These are phyloP conservation scores for Rhypophila decipiens DNA, from an alignment of 495 filamentous ascomycete species.

Conservation along the genomic window DNA sequence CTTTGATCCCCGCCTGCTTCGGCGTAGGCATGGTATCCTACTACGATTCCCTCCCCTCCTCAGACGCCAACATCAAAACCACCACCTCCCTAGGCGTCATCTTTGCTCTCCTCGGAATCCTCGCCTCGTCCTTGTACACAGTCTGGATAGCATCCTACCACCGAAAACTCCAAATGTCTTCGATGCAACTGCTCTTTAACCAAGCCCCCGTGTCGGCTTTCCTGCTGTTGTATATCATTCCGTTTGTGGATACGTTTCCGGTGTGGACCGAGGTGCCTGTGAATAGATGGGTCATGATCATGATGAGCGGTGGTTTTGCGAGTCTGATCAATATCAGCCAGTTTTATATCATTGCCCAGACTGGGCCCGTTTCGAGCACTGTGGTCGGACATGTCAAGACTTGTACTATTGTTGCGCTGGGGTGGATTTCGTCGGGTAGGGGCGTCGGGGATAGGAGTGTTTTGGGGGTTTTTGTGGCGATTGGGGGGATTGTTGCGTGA, in stretches of 20 bases:
- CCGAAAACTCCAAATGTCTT: constrained; percentile 57
- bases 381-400: constrained; percentile 66
- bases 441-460: constrained; percentile 46
- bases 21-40: constrained; percentile 67
- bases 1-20: constrained; percentile 58
- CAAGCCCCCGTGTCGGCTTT: constrained; percentile 60
- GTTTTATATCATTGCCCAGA: constrained; percentile 67
- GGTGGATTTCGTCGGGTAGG: constrained; percentile 48
- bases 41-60: constrained; percentile 55
- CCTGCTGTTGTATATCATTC: constrained; percentile 59
- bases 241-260: constrained; percentile 59
- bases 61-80: constrained; percentile 38
- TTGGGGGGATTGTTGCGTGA: constrained; percentile 50
- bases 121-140: constrained; percentile 62
- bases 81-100: constrained; percentile 53
- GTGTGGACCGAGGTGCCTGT: constrained; percentile 42
- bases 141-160: constrained; percentile 65
- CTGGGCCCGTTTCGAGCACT: constrained; percentile 63
- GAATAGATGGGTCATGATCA: constrained; percentile 48
- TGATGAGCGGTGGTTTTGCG: constrained; percentile 56
- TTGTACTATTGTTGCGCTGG: constrained; percentile 52
- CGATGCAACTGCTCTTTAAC: constrained; percentile 68
- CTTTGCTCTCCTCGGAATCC: constrained; percentile 57
- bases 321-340: constrained; percentile 66
- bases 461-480: constrained; percentile 46